These are phyloP conservation scores for Psophocarpus tetragonolobus DNA, from an alignment of 306 rosid species.

Conservation along the genomic window DNA sequence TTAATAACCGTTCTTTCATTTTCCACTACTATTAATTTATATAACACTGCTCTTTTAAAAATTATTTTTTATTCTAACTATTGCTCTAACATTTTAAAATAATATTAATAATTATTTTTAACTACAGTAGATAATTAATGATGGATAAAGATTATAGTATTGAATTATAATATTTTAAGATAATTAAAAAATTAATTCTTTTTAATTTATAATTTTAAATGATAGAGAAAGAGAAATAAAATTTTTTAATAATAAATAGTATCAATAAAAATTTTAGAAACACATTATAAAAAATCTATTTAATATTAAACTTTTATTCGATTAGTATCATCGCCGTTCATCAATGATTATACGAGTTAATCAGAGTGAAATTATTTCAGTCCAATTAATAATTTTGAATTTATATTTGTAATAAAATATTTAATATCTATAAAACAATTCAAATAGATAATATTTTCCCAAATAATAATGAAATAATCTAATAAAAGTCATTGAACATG, in stretches of 20 bases:
- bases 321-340: no score
- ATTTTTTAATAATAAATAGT: background rate
- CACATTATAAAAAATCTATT: background rate
- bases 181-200: background rate
- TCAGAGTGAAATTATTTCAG: no score
- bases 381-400: no score
- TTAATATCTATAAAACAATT: no score
- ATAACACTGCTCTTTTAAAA: background rate
- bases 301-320: no score
- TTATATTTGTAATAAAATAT: no score
- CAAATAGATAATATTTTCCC: background rate
- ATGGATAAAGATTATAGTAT: no score
- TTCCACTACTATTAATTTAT: background rate
- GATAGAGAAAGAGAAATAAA: background rate
- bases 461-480: background rate
- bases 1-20: slow-evolving; percentile 45
- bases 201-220: background rate
- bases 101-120: background rate
- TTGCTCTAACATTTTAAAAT: background rate
- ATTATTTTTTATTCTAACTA: background rate
- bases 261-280: background rate
- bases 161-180: no score
- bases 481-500: background rate
- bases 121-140: no score
- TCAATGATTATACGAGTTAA: no score